Conservation (phyloP, 208 protist genomes). For the Tritrichomonas foetus region DNA sequence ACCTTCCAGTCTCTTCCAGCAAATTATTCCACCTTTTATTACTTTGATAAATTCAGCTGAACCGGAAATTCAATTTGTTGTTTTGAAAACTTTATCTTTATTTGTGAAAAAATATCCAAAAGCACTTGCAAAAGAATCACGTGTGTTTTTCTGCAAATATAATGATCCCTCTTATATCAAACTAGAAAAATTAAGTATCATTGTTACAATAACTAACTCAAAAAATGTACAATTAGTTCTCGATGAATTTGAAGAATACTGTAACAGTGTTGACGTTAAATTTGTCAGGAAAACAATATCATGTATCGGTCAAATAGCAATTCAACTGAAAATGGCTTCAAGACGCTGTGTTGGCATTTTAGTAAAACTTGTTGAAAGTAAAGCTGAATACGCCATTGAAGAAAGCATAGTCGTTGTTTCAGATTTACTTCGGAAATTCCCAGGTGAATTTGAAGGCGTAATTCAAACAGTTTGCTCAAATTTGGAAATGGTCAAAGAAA, state of each 20-base stretch:
- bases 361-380: conserved; percentile 71
- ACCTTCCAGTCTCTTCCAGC: conserved; percentile 60
- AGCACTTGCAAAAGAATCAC: conserved; percentile 52
- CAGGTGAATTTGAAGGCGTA: conserved; percentile 57
- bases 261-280: conserved; percentile 84
- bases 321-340: conserved; percentile 84
- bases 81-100: conserved; percentile 94
- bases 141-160: conserved; percentile 93
- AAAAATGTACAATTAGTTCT: conserved; percentile 74
- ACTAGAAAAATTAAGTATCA: conserved; percentile 90
- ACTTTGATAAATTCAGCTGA: conserved; percentile 67
- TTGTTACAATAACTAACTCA: conserved; percentile 76
- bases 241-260: conserved; percentile 82
- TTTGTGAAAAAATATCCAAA: conserved; percentile 81
- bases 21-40: conserved; percentile 80
- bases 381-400: conserved; percentile 85
- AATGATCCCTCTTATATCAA: conserved; percentile 96
- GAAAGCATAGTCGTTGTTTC: conserved; percentile 89
- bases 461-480: conserved; percentile 72
- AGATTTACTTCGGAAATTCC: conserved; percentile 86
- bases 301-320: conserved; percentile 85
- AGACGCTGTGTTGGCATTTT: conserved; percentile 78
- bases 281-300: conserved; percentile 89
- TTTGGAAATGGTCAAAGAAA: conserved; percentile 61
- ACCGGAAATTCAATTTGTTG: conserved; percentile 94